Evolutionary conservation across 192 early-diverging fungal genomes (phyloP), one percentile per base, ranked within the genome.

Genomic region (Chytriomyces hyalinus): DNA sequence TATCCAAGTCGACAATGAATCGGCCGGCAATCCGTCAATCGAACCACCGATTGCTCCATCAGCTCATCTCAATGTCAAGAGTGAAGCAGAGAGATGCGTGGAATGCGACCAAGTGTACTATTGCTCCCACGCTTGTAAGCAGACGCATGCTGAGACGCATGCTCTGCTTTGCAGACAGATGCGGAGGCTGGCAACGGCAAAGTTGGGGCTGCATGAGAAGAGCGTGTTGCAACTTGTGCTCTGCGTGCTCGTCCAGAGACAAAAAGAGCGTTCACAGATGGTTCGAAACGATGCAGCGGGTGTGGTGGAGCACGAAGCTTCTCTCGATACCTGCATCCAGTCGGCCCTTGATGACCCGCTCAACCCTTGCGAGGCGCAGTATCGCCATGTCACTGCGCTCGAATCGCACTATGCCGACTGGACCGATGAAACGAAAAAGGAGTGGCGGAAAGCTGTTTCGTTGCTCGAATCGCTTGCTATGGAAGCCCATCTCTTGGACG

Each of bases 331-430:
- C 28, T 13, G 15, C 73, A 47, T 8, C n/a, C 8, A 75, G 20
- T 17, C 10, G 17, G 73, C 67, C 5, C 9, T 53, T 24, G 49
- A 20, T 15, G 6, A 70, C 15, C 53, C 65, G 17, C 20, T 46
- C 22, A 53, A 70, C 9, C 67, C 76, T 43, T 8, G 15, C 28
- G 15, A 46, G 43, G 47, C 57, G 20, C 20, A 20, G 7, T 84
- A 64, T 50, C 43, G 9, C 17, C 59, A 80, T 5, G 76, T 84
- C 15, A 61, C 60, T n/a, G 8, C 26, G 26, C 82, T 92, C 2
- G 85, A 92, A 67, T 86, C 88, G 0, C 92, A 91, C 75, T 91
- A 84, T 60, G 75, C 76, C n/a, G 82, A 83, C 57, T 93, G 92
- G 91, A 81, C 85, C 5, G 63, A 80, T 0, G 87, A 90, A 13